Base-by-base conservation (phyloP, 2,329 filamentous ascomycete species). In the Xylariaceae sp. region DNA sequence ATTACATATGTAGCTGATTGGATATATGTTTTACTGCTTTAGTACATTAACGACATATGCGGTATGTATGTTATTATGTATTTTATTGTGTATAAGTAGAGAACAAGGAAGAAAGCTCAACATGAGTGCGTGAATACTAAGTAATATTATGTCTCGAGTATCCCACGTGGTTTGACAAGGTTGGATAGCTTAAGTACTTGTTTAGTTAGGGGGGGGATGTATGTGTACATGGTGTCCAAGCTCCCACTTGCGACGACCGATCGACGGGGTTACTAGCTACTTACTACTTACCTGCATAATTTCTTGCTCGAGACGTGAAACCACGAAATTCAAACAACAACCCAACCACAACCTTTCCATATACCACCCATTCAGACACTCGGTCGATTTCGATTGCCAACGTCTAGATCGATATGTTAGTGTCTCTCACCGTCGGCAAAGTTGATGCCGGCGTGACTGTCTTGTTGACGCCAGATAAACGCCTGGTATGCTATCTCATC, bases 401-500 rank as follows among this genome's bases (percentile, higher is more conserved):
- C 45, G 46, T 50, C 43, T 19, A 45, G 20, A 37, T 49, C 56
- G 82, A 73, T 48, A 98, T 99, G 95, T 84, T 98, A 71, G 91
- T 99, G 77, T 98, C 95, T 65, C 84, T 99, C 73, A 98, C 93
- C 48, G 95, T 99, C 76, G 95, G 95, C 81, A 99, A 99, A 81
- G 95, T 99, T 77, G 95, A 99, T 77, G 95, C 95, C 70, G 95
- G 95, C 77, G 93, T 99, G 72, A 96, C 95, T 48, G 95, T 99
- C 60, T 88, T 99, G 52, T 80, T 99, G 71, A 99, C 95, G 46
- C 90, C 96, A 72, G 95, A 99, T 76, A 98, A 98, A 77, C 89
- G 95, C 72, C 83, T 99, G 69, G 93, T 97, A 85, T 70, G 9
- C 26, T 12, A 20, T 26, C 14, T 19, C 52, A 20, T 50, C 48